Evolutionary conservation across 2,329 filamentous ascomycete genomes (phyloP).

Genomic region (Rutstroemia sp.): DNA sequence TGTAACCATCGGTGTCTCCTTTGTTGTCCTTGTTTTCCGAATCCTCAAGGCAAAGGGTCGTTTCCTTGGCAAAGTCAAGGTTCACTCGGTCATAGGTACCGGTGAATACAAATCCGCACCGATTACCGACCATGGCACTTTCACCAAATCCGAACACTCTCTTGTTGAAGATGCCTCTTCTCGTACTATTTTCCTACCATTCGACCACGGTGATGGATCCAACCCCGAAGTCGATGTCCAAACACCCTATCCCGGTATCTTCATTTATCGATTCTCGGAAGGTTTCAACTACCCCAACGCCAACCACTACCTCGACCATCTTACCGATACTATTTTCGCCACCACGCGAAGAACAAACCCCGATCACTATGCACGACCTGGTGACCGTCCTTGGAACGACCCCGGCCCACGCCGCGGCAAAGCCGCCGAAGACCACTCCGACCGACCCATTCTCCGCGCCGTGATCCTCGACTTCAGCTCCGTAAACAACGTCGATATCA

Average conservation of each 20-base stretch:
- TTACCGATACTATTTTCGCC: slow-evolving; percentile 59
- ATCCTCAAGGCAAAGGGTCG: slow-evolving; percentile 74
- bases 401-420: slow-evolving; percentile 62
- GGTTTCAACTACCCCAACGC: slow-evolving; percentile 96
- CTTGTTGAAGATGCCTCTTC: slow-evolving; percentile 37
- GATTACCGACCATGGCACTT: slow-evolving; percentile 52
- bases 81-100: slow-evolving; percentile 70
- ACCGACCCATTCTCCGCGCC: slow-evolving; percentile 70
- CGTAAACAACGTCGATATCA: slow-evolving; percentile 91
- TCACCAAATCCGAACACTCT: slow-evolving; percentile 23
- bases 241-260: slow-evolving; percentile 81
- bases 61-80: slow-evolving; percentile 75
- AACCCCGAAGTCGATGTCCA: slow-evolving; percentile 78
- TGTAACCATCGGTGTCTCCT: slow-evolving; percentile 69
- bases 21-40: slow-evolving; percentile 73
- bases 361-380: slow-evolving; percentile 53
- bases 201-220: slow-evolving; percentile 81
- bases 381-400: slow-evolving; percentile 93
- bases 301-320: slow-evolving; percentile 76
- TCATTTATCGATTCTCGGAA: slow-evolving; percentile 92
- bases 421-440: slow-evolving; percentile 38
- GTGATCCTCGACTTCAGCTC: slow-evolving; percentile 89
- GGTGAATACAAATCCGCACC: slow-evolving; percentile 48
- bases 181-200: slow-evolving; percentile 79
- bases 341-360: slow-evolving; percentile 72